Percentiles rank a stretch among this genome's conserved stretches.
phyloP scores from a whole-genome alignment of 2,329 filamentous ascomycete genomes.

The Botrytis medusae region DNA sequence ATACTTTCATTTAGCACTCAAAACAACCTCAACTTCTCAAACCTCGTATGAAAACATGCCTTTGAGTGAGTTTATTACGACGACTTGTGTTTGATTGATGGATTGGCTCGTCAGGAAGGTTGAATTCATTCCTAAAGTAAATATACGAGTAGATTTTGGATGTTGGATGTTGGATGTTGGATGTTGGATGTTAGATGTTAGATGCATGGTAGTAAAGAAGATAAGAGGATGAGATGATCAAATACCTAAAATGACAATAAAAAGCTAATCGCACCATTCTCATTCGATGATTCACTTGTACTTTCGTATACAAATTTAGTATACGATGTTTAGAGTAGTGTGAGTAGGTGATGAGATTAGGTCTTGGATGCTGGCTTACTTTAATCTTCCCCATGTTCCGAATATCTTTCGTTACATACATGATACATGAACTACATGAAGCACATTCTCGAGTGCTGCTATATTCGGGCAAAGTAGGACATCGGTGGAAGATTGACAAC shows the following conservation, averaged over 20 bases:
- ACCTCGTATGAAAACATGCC: constrained; percentile 6
- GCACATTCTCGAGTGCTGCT: background rate
- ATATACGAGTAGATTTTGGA: background rate
- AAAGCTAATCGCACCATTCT: background rate
- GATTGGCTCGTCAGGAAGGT: background rate
- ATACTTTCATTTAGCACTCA: background rate
- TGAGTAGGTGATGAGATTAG: background rate
- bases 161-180: background rate
- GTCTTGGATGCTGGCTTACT: background rate
- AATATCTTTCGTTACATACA: background rate
- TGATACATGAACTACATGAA: background rate
- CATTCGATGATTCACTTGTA: background rate
- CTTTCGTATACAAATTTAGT: background rate
- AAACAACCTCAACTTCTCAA: background rate
- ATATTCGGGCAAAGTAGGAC: background rate
- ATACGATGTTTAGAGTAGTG: background rate
- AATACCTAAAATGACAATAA: background rate
- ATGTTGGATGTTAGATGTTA: background rate
- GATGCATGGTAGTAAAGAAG: background rate
- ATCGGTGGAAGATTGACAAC: background rate
- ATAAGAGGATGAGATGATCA: background rate
- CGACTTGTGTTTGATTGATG: background rate
- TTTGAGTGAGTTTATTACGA: background rate
- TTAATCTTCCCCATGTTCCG: background rate
- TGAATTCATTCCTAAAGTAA: background rate